Evolutionary conservation across 805 yeast species (phyloP), one percentile per base, ranked within the genome.

Genomic region (Starmerella ratchasimensis): DNA sequence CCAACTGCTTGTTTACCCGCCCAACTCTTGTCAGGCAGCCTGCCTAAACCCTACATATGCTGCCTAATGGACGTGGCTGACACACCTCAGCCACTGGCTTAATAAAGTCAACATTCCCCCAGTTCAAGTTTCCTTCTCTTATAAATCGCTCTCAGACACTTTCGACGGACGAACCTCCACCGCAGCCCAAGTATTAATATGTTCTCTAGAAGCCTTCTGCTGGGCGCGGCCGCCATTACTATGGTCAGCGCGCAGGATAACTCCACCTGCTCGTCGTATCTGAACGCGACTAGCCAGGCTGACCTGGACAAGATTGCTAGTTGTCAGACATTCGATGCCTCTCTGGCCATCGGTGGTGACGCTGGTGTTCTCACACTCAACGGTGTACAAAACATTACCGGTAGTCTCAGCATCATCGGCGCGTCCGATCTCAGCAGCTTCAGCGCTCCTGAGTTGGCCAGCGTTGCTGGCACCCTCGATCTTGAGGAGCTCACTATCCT

Each of bases 321-420:
- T 33, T 90, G 98, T 73, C 60, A 71, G 27, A 79, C 83, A 45
- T 68, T 90, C 50, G 70, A 71, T 47, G 97, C 95, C 69, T 76
- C 76, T 59, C 64, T 90, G 52, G 60, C 65, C 62, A 69, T 88
- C 56, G 86, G 86, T 64, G 67, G 62, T 46, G 60, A 77, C 44
- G 76, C 74, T 48, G 50, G 71, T 23, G 57, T 51, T 20, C 51
- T 53, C 39, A 38, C 44, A 25, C 65, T 90, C 53, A 76, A 78
- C 56, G 81, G 80, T 48, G 79, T 86, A 50, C 58, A 76, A 64
- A 74, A 71, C 55, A 64, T 90, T 51, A 72, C 72, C 56, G 98
- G 97, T 65, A 70, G 74, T 54, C 66, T 90, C 56, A 61, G 57
- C 36, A 65, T 82, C 55, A 62, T 56, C 58, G 78, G 80, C 57